Base-by-base conservation (phyloP, 805 yeast species). In the Suhomyces sp. region DNA sequence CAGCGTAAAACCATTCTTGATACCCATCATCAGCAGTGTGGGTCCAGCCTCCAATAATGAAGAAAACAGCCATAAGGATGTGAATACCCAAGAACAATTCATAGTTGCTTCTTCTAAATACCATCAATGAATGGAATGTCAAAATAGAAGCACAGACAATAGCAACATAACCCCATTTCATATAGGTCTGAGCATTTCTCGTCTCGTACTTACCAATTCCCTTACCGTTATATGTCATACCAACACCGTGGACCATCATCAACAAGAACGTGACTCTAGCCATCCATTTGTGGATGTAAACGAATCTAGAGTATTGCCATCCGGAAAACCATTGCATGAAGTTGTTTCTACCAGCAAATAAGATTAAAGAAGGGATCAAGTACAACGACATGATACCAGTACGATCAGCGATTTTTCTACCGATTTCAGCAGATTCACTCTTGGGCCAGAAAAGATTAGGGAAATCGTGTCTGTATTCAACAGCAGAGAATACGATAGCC, bases 201-300 rank as follows among this genome's bases (percentile, higher is more conserved):
- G 43, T 21, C 4, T 48, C 47, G 44, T 56, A 65, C 40, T 60
- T 60, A 5, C 61, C 65, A 23, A 54, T 36, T 28, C 57, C 62
- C 17, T 49, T 56, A 49, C 74, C 74, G 39, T 50, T 49, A 37
- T 23, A 42, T 5, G 56, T 54, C 51, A 54, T 44, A 11, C 56
- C 53, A 11, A 49, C 57, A 25, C 35, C 71, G 50, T 84, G 93
- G 12, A 81, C 61, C 21, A 79, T 46, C 5, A 72, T 70, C 35
- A 77, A 58, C n/a, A 74, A 44, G 6, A 72, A 59, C 46, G 70
- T 61, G 0, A 71, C 63, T 44, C 81, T 64, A 1, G 84, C 82
- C 29, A 71, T 57, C 83, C 86, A 79, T 54, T 71, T 79, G 58
- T 87, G 95, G 50, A 74, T 75, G 19, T 67, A 60, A 47, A 77